These are phyloP conservation scores for Sclerotinia sclerotiorum DNA, from an alignment of 2,329 filamentous ascomycete species.

Conservation along the genomic window DNA sequence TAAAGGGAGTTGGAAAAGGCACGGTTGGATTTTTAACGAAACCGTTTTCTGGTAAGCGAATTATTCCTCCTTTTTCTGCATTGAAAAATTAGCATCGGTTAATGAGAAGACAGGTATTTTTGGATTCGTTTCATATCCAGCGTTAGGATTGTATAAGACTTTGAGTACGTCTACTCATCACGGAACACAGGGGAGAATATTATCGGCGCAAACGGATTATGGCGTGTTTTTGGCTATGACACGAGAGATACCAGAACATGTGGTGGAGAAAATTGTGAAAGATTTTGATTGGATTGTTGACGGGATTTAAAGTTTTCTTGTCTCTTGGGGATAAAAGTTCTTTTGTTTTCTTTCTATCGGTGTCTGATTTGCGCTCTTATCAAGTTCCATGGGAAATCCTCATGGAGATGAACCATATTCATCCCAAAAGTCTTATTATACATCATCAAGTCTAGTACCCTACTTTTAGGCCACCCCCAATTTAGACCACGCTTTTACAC, in stretches of 20 bases:
- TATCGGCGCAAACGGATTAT: not conserved
- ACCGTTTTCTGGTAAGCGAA: not conserved
- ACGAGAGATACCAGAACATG: not conserved
- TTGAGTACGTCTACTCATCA: slow-evolving; percentile 11
- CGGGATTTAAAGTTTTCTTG: not conserved
- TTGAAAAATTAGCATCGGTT: not conserved
- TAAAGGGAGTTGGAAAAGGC: not conserved
- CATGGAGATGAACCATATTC: too few relatives aligned
- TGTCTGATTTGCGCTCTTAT: not conserved
- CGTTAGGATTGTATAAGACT: slow-evolving; percentile 21
- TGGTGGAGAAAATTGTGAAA: not conserved
- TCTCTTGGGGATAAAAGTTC: not conserved
- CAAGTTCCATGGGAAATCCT: not conserved
- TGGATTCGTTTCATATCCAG: slow-evolving; percentile 23
- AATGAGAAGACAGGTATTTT: slow-evolving; percentile 3
- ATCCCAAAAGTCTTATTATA: too few relatives aligned
- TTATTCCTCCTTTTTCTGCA: too few relatives aligned
- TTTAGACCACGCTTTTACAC: too few relatives aligned
- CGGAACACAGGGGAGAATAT: slow-evolving; percentile 5
- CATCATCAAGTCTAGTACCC: too few relatives aligned
- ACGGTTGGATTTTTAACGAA: not conserved
- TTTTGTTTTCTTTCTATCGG: not conserved
- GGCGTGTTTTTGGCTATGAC: not conserved
- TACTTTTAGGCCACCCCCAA: too few relatives aligned
- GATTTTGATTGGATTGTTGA: not conserved